These are phyloP conservation scores for Fusarium protoensiforme DNA, from an alignment of 2,329 filamentous ascomycete species.

Conservation along the genomic window DNA sequence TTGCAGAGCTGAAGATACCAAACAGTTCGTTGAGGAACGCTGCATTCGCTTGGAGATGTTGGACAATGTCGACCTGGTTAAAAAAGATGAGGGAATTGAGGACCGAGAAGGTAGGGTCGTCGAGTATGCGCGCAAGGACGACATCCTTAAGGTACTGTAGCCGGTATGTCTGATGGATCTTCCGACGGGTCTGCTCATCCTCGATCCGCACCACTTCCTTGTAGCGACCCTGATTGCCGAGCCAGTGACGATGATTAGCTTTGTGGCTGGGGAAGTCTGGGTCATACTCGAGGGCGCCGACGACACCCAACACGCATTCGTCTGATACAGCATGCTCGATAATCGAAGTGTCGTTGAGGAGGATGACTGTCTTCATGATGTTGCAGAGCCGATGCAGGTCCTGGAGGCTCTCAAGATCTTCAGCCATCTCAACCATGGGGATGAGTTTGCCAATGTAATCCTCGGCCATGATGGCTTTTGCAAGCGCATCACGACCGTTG, in stretches of 20 bases:
- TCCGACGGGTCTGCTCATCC: slow-evolving; percentile 81
- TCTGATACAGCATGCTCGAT: slow-evolving; percentile 95
- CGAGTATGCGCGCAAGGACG: slow-evolving; percentile 93
- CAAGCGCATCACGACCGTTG: slow-evolving; percentile 83
- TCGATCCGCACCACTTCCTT: slow-evolving; percentile 97
- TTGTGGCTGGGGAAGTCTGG: slow-evolving; percentile 98
- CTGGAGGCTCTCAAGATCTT: slow-evolving; percentile 86
- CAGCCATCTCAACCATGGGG: slow-evolving; percentile 86
- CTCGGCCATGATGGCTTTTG: slow-evolving; percentile 86
- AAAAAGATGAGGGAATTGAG: slow-evolving; percentile 99
- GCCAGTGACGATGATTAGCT: slow-evolving; percentile 94
- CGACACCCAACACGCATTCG: slow-evolving; percentile 88
- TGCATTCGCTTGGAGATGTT: slow-evolving; percentile 87
- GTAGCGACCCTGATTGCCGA: slow-evolving; percentile 88
- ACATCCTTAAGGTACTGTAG: slow-evolving; percentile 98
- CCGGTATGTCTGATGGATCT: slow-evolving; percentile 97
- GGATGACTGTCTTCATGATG: slow-evolving; percentile 96
- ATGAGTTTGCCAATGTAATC: slow-evolving; percentile 90
- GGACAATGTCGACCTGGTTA: slow-evolving; percentile 97
- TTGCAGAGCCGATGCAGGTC: slow-evolving; percentile 94
- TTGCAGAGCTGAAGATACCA: slow-evolving; percentile 78
- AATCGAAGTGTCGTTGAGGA: slow-evolving; percentile 93
- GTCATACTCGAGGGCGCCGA: slow-evolving; percentile 96
- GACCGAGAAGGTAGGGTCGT: slow-evolving; percentile 97
- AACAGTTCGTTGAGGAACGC: slow-evolving; percentile 88